These are phyloP conservation scores for Mycotypha africana DNA, from an alignment of 371 early-diverging fungal species.

Conservation along the genomic window DNA sequence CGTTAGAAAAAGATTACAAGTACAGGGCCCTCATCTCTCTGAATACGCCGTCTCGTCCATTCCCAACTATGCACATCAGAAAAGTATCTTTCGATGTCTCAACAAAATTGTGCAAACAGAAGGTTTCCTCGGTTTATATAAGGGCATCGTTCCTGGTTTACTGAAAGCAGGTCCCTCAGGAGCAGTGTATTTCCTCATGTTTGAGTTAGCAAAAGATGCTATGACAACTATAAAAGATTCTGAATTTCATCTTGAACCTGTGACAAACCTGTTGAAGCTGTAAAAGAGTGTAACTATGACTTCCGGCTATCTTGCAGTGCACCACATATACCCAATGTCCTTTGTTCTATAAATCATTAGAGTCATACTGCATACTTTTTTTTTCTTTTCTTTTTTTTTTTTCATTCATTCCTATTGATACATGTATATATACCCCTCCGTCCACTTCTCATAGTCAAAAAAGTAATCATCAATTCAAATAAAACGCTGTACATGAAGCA, in stretches of 20 bases:
- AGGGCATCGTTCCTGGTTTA: constrained; percentile 76
- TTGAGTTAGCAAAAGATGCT: constrained; percentile 41
- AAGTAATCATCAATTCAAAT: too few species aligned
- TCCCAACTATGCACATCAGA: constrained; percentile 43
- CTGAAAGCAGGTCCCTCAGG: constrained; percentile 79
- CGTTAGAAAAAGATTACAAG: constrained; percentile 67
- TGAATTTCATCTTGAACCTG: too few species aligned
- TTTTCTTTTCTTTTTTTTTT: too few species aligned
- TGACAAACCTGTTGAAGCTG: too few species aligned
- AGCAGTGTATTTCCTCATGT: constrained; percentile 80
- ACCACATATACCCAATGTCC: too few species aligned
- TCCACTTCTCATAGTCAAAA: too few species aligned
- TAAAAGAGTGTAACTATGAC: too few species aligned
- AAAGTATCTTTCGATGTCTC: constrained; percentile 47
- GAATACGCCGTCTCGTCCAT: constrained; percentile 44
- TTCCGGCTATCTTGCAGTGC: too few species aligned
- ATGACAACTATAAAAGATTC: constrained; percentile 17
- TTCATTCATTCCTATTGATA: background rate
- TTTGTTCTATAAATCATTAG: too few species aligned
- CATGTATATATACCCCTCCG: background rate
- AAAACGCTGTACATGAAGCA: too few species aligned
- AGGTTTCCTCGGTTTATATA: constrained; percentile 74
- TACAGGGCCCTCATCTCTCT: constrained; percentile 63
- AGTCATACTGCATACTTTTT: too few species aligned
- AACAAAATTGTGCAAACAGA: constrained; percentile 61